Evolutionary conservation across 2,329 filamentous ascomycete genomes (phyloP).

Genomic region (Ceratocystis variospora): DNA sequence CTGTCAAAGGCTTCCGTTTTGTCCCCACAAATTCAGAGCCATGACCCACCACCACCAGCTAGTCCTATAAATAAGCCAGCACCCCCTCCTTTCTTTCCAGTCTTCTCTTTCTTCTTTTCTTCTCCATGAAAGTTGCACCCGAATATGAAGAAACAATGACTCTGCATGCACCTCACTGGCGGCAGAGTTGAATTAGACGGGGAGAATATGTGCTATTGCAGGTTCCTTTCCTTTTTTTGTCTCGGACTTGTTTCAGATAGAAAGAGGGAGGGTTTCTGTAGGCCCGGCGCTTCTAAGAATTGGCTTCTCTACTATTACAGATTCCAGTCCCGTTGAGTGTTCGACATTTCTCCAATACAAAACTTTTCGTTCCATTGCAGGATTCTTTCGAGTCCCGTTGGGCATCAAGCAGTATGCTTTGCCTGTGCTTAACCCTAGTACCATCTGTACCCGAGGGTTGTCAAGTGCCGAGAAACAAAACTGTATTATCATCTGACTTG

Average conservation of each 20-base stretch:
- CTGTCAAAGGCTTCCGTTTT: neutral
- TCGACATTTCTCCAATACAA: slow-evolving; percentile 33
- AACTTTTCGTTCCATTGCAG: neutral
- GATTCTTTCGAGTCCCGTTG: neutral
- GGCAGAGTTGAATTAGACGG: slow-evolving; percentile 45
- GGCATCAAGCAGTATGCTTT: neutral
- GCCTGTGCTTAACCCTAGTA: no score
- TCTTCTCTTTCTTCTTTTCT: slow-evolving; percentile 27
- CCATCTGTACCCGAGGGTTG: no score
- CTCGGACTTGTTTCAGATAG: slow-evolving; percentile 19
- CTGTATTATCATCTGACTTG: no score
- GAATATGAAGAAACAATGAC: slow-evolving; percentile 43
- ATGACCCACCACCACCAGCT: neutral
- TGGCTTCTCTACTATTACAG: slow-evolving; percentile 35
- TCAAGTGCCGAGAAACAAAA: no score
- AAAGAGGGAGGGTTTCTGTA: slow-evolving; percentile 10
- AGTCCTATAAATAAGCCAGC: slow-evolving; percentile 13
- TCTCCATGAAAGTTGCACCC: slow-evolving; percentile 40
- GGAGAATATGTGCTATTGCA: slow-evolving; percentile 36
- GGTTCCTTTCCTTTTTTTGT: slow-evolving; percentile 12
- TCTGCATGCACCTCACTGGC: slow-evolving; percentile 30
- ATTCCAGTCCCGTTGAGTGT: slow-evolving; percentile 50
- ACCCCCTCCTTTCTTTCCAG: slow-evolving; percentile 7
- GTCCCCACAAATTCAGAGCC: neutral
- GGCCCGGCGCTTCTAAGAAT: slow-evolving; percentile 48